These are phyloP conservation scores for Lactarius hatsudake DNA, from an alignment of 768 basidiomycete genomes.

Conservation along the genomic window DNA sequence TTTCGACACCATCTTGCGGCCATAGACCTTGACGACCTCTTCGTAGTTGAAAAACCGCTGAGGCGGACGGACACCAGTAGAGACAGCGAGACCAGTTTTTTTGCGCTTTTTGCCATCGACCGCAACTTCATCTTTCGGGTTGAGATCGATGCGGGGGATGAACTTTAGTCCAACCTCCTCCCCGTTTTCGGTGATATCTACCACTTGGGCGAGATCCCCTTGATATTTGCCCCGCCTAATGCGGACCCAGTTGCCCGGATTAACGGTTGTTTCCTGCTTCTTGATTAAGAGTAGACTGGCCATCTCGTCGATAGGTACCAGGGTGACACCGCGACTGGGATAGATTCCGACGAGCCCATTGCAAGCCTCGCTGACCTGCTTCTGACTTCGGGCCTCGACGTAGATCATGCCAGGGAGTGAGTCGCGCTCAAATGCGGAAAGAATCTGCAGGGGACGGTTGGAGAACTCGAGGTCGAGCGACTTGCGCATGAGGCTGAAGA, in stretches of 20 bases:
- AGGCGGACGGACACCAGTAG: conserved; percentile 70
- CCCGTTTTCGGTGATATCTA: conserved; percentile 90
- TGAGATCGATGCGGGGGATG: conserved; percentile 96
- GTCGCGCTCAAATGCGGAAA: conserved; percentile 94
- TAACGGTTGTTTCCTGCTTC: conserved; percentile 84
- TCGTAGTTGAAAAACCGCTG: conserved; percentile 93
- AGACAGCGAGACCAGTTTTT: conserved; percentile 50
- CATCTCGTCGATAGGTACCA: conserved; percentile 98
- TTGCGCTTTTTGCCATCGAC: conserved; percentile 76
- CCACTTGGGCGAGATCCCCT: conserved; percentile 92
- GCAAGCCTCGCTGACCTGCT: conserved; percentile 81
- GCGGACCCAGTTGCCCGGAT: conserved; percentile 91
- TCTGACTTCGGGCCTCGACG: conserved; percentile 86
- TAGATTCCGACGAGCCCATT: conserved; percentile 93
- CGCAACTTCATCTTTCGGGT: conserved; percentile 75
- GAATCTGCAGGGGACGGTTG: conserved; percentile 75
- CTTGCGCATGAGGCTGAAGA: conserved; percentile 94
- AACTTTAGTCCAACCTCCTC: conserved; percentile 92
- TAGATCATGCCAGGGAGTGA: conserved; percentile 95
- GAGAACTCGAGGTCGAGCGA: conserved; percentile 80
- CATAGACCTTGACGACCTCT: conserved; percentile 84
- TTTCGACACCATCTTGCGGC: conserved; percentile 70
- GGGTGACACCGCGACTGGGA: conserved; percentile 70
- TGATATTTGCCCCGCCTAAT: conserved; percentile 91
- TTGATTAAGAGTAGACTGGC: conserved; percentile 93